Evolutionary conservation across 805 yeast genomes (phyloP).

Genomic region (Teunomyces lycoperdinae): DNA sequence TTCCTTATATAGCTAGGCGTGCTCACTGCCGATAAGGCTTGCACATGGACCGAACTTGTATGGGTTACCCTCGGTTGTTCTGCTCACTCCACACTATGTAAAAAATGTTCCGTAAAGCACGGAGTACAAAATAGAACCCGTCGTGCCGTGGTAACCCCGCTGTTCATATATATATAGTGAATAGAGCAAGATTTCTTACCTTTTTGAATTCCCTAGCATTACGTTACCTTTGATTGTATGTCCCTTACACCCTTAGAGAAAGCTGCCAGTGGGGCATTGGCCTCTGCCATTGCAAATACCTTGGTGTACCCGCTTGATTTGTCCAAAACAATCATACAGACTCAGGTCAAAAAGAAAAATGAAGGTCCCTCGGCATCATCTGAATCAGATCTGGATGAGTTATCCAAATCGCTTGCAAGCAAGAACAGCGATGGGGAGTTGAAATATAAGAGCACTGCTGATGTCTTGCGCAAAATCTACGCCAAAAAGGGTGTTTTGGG

Average conservation of each 20-base stretch:
- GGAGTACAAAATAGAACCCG: neutral
- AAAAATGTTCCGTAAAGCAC: neutral
- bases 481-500: constrained; percentile 61
- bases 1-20: neutral
- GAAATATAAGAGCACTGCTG: constrained; percentile 55
- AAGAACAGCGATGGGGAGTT: constrained; percentile 15
- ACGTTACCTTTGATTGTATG: constrained; percentile 43
- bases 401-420: constrained; percentile 6
- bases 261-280: constrained; percentile 80
- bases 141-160: constrained; percentile 1
- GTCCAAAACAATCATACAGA: constrained; percentile 72
- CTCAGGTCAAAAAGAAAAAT: constrained; percentile 45
- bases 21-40: neutral
- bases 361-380: constrained; percentile 4
- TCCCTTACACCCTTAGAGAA: constrained; percentile 66
- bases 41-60: neutral
- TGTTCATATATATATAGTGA: neutral
- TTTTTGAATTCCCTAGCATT: too few relatives aligned
- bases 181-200: neutral
- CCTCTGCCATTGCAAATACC: constrained; percentile 76
- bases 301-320: constrained; percentile 80
- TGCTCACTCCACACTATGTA: constrained; percentile 1
- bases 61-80: neutral
- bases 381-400: neutral
- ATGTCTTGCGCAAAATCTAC: constrained; percentile 60